Evolutionary conservation across 192 early-diverging fungal species (phyloP).

Genomic region (Funneliformis geosporum): DNA sequence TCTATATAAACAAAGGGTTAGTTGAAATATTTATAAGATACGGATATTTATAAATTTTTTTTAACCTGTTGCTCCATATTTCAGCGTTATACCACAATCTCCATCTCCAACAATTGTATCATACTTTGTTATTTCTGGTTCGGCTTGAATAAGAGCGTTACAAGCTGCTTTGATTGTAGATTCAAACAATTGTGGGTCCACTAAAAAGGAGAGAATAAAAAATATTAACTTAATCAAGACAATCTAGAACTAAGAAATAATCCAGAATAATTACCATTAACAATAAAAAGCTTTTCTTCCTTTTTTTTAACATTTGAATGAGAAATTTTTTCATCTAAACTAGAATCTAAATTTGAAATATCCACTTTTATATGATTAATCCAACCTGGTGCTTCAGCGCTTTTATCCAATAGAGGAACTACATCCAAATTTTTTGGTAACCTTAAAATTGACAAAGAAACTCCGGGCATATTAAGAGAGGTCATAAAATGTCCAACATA

Average conservation of each 20-base stretch:
- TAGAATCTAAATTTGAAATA: slow-evolving; percentile 48
- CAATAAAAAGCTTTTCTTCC: background rate
- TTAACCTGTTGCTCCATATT: slow-evolving; percentile 59
- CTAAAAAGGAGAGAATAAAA: background rate
- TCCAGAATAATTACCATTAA: background rate
- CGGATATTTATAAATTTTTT: background rate
- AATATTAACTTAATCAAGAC: background rate
- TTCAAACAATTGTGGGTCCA: slow-evolving; percentile 23
- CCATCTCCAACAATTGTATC: slow-evolving; percentile 83
- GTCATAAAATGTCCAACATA: slow-evolving; percentile 78
- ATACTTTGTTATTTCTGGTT: slow-evolving; percentile 65
- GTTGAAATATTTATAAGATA: slow-evolving; percentile 30
- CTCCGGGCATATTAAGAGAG: slow-evolving; percentile 78
- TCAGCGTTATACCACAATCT: slow-evolving; percentile 77
- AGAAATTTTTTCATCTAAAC: slow-evolving; percentile 64
- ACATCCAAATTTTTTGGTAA: slow-evolving; percentile 55
- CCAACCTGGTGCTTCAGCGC: slow-evolving; percentile 67
- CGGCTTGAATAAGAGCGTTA: slow-evolving; percentile 51
- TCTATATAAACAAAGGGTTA: slow-evolving; percentile 32
- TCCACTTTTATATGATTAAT: slow-evolving; percentile 44
- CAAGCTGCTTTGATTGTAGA: slow-evolving; percentile 37
- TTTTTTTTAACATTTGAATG: slow-evolving; percentile 60
- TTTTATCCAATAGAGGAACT: slow-evolving; percentile 56
- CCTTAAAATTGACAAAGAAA: slow-evolving; percentile 67
- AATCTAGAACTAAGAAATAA: background rate